Conservation (phyloP, 352 stramenopile genomes). For the Phytophthora fragariaefolia region DNA sequence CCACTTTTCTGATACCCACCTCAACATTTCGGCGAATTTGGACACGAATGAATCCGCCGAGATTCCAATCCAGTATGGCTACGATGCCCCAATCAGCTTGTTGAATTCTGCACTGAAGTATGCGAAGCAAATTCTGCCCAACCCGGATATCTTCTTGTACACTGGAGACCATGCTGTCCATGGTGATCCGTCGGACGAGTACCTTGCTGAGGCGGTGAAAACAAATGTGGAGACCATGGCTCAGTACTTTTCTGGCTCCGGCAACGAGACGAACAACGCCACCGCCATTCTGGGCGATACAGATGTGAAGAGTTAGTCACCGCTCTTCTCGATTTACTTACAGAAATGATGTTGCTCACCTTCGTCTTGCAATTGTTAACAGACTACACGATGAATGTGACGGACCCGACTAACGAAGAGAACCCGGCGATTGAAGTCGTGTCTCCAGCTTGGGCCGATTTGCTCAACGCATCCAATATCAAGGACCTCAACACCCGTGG, state of each 20-base stretch:
- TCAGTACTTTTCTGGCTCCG: conserved; percentile 50
- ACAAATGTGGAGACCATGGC: conserved; percentile 65
- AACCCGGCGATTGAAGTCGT: conserved; percentile 68
- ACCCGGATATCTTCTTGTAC: conserved; percentile 72
- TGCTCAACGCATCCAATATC: conserved; percentile 54
- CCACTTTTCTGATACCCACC: conserved; percentile 78
- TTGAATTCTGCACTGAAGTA: conserved; percentile 66
- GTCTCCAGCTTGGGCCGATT: conserved; percentile 54
- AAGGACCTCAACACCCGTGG: conserved; percentile 57
- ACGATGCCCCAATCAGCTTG: conserved; percentile 53
- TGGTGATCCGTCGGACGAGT: conserved; percentile 51
- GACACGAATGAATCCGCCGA: conserved; percentile 39
- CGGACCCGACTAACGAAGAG: conserved; percentile 42
- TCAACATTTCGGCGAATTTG: conserved; percentile 62
- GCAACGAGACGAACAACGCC: conserved; percentile 37
- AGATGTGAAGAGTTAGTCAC: conserved; percentile 55
- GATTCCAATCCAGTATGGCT: conserved; percentile 48
- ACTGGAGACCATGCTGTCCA: conserved; percentile 75
- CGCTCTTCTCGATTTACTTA: neutral
- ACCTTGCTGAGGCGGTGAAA: conserved; percentile 57
- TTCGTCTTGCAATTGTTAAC: conserved; percentile 29
- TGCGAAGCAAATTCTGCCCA: conserved; percentile 51
- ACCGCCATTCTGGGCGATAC: conserved; percentile 75
- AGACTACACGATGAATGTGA: conserved; percentile 78
- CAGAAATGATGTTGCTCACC: conserved; percentile 7